Evolutionary conservation across 768 basidiomycete genomes (phyloP), one percentile per base, ranked within the genome.

Genomic region (Wakefieldia striispora): DNA sequence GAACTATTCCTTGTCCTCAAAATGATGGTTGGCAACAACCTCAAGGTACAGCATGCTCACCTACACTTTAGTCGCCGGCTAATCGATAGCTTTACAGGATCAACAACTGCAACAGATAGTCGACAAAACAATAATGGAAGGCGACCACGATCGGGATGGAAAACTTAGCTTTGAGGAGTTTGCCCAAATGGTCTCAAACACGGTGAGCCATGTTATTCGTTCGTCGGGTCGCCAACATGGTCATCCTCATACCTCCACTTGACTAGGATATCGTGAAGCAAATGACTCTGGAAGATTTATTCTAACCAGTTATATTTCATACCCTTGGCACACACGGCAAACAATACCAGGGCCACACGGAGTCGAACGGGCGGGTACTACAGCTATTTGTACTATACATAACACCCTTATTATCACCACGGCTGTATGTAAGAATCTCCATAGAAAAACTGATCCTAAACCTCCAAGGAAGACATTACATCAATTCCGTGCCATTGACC

Each of bases 71-170:
- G 24, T n/a, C 8, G 24, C 19, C 29, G 2, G 6, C 24, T 19
- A 11, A 43, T 20, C 16, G 11, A 42, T 11, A 1, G 12, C 13
- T 5, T 34, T 50, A 33, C 65, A 95, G 92, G 97, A 99, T 67
- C 91, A 95, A 66, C 97, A 98, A 74, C 74, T 99, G 51, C 97
- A 99, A 70, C 97, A 98, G 68, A 99, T 99, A 51, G 97, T 99
- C 16, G 97, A 99, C 71, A 99, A 99, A 76, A 98, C 97, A 9
- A 99, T 99, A 67, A 94, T 99, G 93, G 97, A 99, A 72, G 97
- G 95, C 11, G 97, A 99, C 66, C 88, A 91, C 67, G 95, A 99
- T 64, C 94, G 91, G 2, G 97, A 99, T 65, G 97, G 97, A 23
- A 98, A 95, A 70, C 79, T 99, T 53, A 91, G 83, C 70, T 99